Conservation (phyloP, 2,329 filamentous ascomycete genomes). For the Myotisia sp. region DNA sequence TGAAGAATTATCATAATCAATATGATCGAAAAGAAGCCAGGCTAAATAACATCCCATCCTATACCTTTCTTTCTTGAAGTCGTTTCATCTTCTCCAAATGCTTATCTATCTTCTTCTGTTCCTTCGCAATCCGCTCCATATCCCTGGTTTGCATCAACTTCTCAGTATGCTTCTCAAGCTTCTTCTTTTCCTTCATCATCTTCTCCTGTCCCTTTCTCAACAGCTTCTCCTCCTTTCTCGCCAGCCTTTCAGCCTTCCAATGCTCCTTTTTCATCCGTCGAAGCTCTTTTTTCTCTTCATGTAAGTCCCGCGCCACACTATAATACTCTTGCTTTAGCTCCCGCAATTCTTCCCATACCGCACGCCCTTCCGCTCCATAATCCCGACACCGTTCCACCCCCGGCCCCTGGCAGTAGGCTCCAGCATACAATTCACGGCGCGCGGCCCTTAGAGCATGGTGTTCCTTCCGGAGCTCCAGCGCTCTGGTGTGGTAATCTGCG, state of each 20-base stretch:
- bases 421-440: conserved; percentile 5
- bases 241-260: conserved; percentile 11
- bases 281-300: conserved; percentile 14
- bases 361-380: conserved; percentile 17
- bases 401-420: not conserved
- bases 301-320: conserved; percentile 21
- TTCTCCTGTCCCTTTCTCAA: conserved; percentile 7
- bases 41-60: too few relatives aligned
- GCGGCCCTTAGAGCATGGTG: conserved; percentile 6
- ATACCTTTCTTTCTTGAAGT: too few relatives aligned
- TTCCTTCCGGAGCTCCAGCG: conserved; percentile 7
- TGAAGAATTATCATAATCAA: too few relatives aligned
- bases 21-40: too few relatives aligned
- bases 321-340: conserved; percentile 25
- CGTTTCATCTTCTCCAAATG: not conserved
- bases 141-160: not conserved
- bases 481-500: conserved; percentile 6
- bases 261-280: conserved; percentile 10
- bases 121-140: too few relatives aligned
- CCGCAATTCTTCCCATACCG: conserved; percentile 26
- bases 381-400: not conserved
- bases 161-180: conserved; percentile 7
- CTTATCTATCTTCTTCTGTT: conserved; percentile 3
- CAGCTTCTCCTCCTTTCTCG: conserved; percentile 8
- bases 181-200: conserved; percentile 4